Evolutionary conservation across 2,329 filamentous ascomycete species (phyloP).

Genomic region (Geosmithia putterillii): DNA sequence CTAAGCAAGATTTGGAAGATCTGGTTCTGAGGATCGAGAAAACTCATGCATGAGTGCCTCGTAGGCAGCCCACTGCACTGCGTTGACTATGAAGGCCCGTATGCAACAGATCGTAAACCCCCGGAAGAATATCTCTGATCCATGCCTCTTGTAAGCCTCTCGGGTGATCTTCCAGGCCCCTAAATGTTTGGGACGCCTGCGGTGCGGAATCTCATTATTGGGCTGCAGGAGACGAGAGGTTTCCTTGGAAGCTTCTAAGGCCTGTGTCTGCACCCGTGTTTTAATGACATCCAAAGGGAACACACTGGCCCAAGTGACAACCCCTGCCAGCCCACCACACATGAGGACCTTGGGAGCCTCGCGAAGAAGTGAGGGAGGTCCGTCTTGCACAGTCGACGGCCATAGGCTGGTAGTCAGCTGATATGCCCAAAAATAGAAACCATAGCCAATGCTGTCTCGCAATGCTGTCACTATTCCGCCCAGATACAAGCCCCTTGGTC

Average conservation of each 20-base stretch:
- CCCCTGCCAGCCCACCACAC: constrained; percentile 77
- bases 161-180: constrained; percentile 52
- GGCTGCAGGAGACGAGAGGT: constrained; percentile 9
- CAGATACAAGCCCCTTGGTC: constrained; percentile 63
- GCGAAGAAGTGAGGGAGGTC: constrained; percentile 17
- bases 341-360: constrained; percentile 56
- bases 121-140: constrained; percentile 53
- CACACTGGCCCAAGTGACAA: constrained; percentile 80
- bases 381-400: constrained; percentile 16
- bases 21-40: not conserved
- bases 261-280: constrained; percentile 76
- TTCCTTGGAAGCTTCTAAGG: constrained; percentile 11
- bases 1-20: not conserved
- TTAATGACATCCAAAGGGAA: constrained; percentile 91
- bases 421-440: constrained; percentile 95
- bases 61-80: constrained; percentile 84
- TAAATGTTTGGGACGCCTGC: constrained; percentile 15
- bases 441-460: constrained; percentile 84
- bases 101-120: constrained; percentile 72
- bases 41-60: constrained; percentile 46
- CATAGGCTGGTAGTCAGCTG: constrained; percentile 57
- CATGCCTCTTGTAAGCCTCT: constrained; percentile 52
- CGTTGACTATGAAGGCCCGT: constrained; percentile 85
- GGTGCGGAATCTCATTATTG: constrained; percentile 15
- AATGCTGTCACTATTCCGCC: constrained; percentile 73